Percentiles rank a stretch among this genome's conserved stretches.
phyloP scores from a whole-genome alignment of 1,284 basidiomycete species.

The Crucibulum parvulum region DNA sequence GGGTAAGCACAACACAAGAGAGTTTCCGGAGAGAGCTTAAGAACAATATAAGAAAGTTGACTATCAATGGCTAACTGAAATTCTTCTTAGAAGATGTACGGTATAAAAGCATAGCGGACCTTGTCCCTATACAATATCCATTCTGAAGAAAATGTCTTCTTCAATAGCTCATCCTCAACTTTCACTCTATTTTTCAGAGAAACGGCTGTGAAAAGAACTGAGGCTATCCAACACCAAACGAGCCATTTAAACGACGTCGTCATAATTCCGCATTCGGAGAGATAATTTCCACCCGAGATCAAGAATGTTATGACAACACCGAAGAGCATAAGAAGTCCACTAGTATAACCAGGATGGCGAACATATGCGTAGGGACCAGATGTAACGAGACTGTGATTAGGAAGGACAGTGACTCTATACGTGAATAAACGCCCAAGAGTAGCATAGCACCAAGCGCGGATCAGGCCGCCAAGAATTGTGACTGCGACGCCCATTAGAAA shows the following conservation, averaged over 20 bases:
- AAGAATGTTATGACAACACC: conserved; percentile 36
- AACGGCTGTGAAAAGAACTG: neutral
- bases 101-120: too few species aligned
- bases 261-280: too few species aligned
- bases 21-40: too few species aligned
- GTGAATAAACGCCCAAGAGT: conserved; percentile 62
- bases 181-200: conserved; percentile 7
- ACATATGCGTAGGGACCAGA: conserved; percentile 59
- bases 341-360: conserved; percentile 61
- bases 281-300: too few species aligned
- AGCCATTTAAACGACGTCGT: neutral
- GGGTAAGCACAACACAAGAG: too few species aligned
- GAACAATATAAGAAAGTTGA: too few species aligned
- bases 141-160: too few species aligned
- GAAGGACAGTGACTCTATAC: conserved; percentile 65
- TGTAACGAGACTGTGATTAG: conserved; percentile 62
- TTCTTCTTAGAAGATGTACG: too few species aligned
- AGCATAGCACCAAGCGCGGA: conserved; percentile 53
- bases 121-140: too few species aligned
- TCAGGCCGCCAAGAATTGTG: conserved; percentile 53
- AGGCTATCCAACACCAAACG: conserved; percentile 1
- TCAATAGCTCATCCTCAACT: too few species aligned
- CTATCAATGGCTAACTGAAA: too few species aligned
- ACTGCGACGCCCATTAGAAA: conserved; percentile 58
- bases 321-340: conserved; percentile 54